Base-by-base conservation (phyloP, 345 rosid genomes). In the Garcia nutans region DNA sequence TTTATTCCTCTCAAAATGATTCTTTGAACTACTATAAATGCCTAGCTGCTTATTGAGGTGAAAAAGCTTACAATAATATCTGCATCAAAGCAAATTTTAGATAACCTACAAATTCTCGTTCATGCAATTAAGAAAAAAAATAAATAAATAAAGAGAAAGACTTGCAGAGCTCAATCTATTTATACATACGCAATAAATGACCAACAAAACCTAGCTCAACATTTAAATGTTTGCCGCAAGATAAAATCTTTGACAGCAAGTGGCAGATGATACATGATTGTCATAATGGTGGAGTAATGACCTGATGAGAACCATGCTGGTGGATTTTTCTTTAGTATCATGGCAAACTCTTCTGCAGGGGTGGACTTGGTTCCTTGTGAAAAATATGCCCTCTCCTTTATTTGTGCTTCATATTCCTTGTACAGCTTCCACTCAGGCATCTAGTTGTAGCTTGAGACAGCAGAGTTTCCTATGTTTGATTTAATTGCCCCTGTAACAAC, bases 371-470 rank as follows among this genome's bases (percentile, higher is more conserved):
- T 37, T 80, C 76, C 79, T 78, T 91, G 97, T 10, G 93, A 90
- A 50, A 89, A 44, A 44, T 78, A 41, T 9, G 93, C 91, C 60
- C 97, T 87, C 26, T 80, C 86, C 61, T 77, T 82, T 75, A 90
- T 91, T 28, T 79, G 89, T 54, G 74, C 83, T 81, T 87, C 93
- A 15, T 81, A 93, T 77, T 90, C 91, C 82, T 87, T 91, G 84
- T 85, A 93, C 59, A 95, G 80, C 79, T 89, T 89, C 90, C 87
- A 88, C 77, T 95, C 93, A 0, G 99, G 96, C 94, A 95, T 83
- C 77, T 76, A 74, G 68, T 78, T 79, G 86, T 86, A 87, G 85
- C 60, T 85, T 10, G 88, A 80, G 37, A 78, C 12, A 23, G 96
- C 93, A 47, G 93, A 82, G 72, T 81, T 90, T 57, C 87, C 96